Conservation (phyloP, 2,329 filamentous ascomycete species). For the Neonectria hederae region DNA sequence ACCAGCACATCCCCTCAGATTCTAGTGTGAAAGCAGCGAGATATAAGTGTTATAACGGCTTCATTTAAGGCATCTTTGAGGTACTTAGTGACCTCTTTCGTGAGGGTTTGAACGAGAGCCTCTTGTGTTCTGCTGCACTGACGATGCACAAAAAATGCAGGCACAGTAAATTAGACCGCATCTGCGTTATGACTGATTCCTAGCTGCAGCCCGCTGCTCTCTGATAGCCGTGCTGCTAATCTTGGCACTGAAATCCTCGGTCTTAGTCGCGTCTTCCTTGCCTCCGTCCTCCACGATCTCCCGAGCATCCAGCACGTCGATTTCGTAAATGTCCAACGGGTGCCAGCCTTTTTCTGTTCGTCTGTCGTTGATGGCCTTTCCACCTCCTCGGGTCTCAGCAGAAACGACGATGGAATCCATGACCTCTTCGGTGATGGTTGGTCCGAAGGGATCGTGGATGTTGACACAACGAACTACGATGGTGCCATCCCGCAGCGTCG, state of each 20-base stretch:
- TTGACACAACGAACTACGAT: constrained; percentile 81
- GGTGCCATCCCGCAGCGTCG: constrained; percentile 65
- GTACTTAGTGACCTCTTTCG: too few species aligned
- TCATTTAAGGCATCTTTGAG: too few species aligned
- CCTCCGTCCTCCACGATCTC: constrained; percentile 55
- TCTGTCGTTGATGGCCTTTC: constrained; percentile 85
- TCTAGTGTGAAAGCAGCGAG: too few species aligned
- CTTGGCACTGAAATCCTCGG: constrained; percentile 78
- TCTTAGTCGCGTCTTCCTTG: constrained; percentile 52
- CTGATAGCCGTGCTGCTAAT: constrained; percentile 92
- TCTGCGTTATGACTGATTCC: constrained; percentile 15
- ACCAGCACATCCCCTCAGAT: too few species aligned
- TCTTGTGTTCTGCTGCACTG: too few species aligned
- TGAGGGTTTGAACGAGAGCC: too few species aligned
- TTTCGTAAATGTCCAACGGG: constrained; percentile 81
- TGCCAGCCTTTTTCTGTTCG: constrained; percentile 80
- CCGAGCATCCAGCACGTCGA: constrained; percentile 81
- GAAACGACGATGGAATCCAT: constrained; percentile 88
- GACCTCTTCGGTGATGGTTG: constrained; percentile 82
- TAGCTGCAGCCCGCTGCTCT: constrained; percentile 54
- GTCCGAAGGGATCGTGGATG: constrained; percentile 89
- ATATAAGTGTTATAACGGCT: too few species aligned
- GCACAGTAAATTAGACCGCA: background rate
- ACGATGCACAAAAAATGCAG: too few species aligned
- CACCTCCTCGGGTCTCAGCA: constrained; percentile 85